Percentiles rank a stretch among this genome's conserved stretches.
Evolutionary conservation across 225 moss, liverwort and hornwort species (phyloP).

Genomic region (Asterella californica): DNA sequence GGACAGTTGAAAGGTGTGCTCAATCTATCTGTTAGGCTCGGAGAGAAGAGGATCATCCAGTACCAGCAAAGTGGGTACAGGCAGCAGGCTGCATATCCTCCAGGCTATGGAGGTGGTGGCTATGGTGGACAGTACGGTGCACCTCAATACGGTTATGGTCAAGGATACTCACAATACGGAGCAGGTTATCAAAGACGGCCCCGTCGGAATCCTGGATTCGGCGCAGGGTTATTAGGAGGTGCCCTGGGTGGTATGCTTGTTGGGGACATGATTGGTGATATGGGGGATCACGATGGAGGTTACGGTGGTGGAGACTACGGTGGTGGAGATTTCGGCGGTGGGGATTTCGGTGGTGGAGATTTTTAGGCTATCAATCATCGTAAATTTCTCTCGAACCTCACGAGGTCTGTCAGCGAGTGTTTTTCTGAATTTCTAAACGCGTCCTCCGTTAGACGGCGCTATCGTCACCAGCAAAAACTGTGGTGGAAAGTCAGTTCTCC

Average conservation of each 20-base stretch:
- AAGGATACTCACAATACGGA: not conserved
- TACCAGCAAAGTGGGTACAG: not conserved
- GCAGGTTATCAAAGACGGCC: not conserved
- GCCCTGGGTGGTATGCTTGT: conserved; percentile 14
- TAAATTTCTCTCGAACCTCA: not conserved
- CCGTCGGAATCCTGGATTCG: conserved; percentile 4
- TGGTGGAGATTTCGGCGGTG: conserved; percentile 16
- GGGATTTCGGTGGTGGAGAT: conserved; percentile 13
- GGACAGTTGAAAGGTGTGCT: conserved; percentile 57
- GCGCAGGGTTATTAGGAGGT: conserved; percentile 6
- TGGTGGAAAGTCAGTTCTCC: no score
- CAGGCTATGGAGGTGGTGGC: conserved; percentile 5
- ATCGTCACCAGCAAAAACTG: not conserved
- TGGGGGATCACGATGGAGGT: not conserved
- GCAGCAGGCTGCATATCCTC: not conserved
- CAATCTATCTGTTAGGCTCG: conserved; percentile 48
- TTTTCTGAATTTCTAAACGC: no score
- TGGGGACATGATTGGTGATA: conserved; percentile 10
- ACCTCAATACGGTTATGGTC: conserved; percentile 8
- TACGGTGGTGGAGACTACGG: not conserved
- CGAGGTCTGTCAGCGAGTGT: not conserved
- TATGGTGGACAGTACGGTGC: conserved; percentile 8
- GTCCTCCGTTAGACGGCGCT: not conserved
- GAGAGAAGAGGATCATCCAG: conserved; percentile 33
- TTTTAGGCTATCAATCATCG: not conserved